These are phyloP conservation scores for Phytophthora vignae DNA, from an alignment of 352 stramenopile genomes.

Conservation along the genomic window DNA sequence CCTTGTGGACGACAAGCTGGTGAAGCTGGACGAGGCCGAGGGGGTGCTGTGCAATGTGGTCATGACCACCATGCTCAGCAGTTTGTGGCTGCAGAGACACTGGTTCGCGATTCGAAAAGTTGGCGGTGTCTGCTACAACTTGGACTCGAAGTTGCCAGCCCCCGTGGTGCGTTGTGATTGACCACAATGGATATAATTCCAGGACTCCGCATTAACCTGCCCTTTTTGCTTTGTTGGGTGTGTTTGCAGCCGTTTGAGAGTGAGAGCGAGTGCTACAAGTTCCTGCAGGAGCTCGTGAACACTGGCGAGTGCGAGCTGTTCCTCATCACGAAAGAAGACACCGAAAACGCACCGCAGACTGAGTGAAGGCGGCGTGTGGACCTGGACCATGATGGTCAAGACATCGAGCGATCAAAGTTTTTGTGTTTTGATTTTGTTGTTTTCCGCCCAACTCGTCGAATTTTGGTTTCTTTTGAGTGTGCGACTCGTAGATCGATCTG, in stretches of 20 bases:
- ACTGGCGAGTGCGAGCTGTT: conserved; percentile 84
- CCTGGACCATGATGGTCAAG: neutral
- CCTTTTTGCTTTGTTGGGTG: too few relatives aligned
- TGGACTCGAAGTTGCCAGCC: conserved; percentile 74
- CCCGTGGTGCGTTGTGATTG: conserved; percentile 46
- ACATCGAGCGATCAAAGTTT: neutral
- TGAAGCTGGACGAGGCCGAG: conserved; percentile 58
- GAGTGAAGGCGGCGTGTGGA: neutral
- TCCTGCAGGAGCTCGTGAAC: conserved; percentile 72
- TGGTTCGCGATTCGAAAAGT: conserved; percentile 86
- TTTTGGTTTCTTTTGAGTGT: neutral
- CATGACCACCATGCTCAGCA: conserved; percentile 49
- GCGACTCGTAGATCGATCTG: neutral
- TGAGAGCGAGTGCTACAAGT: conserved; percentile 56
- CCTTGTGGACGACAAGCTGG: conserved; percentile 41
- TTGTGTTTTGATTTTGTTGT: neutral
- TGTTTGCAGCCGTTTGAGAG: conserved; percentile 52
- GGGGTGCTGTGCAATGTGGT: conserved; percentile 80
- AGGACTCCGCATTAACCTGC: too few relatives aligned
- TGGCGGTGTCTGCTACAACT: conserved; percentile 68
- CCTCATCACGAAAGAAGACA: conserved; percentile 37
- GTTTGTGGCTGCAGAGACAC: conserved; percentile 72
- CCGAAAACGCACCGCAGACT: neutral
- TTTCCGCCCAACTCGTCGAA: neutral
- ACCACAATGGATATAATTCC: too few relatives aligned